Evolutionary conservation across 495 filamentous ascomycete species (phyloP).

Genomic region (Cercophora sp.): DNA sequence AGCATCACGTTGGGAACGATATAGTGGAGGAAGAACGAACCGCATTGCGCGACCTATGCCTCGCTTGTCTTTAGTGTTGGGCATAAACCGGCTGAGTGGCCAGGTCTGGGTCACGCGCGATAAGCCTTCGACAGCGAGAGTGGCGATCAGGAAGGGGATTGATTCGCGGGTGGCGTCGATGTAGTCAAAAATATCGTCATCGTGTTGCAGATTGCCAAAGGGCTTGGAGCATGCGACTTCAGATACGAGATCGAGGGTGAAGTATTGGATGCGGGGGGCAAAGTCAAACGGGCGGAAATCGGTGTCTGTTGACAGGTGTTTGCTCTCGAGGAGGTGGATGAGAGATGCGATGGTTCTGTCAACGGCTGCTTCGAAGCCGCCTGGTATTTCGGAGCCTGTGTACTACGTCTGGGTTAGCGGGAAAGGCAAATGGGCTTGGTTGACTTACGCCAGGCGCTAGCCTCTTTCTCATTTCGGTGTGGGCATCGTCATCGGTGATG

Average conservation of each 20-base stretch:
- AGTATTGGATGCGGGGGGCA: conserved; percentile 42
- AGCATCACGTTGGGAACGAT: too few relatives aligned
- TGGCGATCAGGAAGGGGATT: conserved; percentile 9
- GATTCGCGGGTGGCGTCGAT: conserved; percentile 26
- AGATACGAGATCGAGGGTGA: conserved; percentile 62
- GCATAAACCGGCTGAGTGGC: conserved; percentile 13
- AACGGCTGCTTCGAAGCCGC: conserved; percentile 13
- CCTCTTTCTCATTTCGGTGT: background rate
- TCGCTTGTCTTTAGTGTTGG: conserved; percentile 12
- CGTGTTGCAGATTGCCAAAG: conserved; percentile 57
- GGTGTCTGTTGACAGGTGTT: conserved; percentile 34
- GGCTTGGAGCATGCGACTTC: conserved; percentile 58
- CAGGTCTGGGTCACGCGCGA: conserved; percentile 8
- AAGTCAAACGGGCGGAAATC: conserved; percentile 42
- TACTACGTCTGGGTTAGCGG: background rate
- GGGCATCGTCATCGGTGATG: background rate
- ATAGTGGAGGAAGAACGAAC: too few relatives aligned
- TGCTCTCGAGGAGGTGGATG: conserved; percentile 23
- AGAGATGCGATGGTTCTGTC: conserved; percentile 42
- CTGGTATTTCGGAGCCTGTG: background rate
- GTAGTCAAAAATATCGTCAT: conserved; percentile 51
- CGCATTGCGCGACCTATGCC: conserved; percentile 19
- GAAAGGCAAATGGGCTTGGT: too few relatives aligned
- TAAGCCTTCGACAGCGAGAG: conserved; percentile 7
- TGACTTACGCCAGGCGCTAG: background rate